These are phyloP conservation scores for Forsythia viridissima DNA, from an alignment of 257 asterid species.

Conservation along the genomic window DNA sequence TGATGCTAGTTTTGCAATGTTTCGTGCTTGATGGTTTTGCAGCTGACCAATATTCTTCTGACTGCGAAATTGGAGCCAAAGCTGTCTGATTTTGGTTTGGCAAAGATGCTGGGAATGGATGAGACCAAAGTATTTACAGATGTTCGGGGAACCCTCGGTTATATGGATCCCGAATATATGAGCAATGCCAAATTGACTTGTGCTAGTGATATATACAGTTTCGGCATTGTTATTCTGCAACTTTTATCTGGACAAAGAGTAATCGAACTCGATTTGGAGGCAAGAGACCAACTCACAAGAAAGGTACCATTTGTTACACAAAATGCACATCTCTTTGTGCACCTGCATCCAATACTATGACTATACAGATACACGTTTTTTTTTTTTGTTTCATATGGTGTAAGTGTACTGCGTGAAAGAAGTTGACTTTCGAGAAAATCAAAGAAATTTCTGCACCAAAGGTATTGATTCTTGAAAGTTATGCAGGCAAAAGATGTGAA, in stretches of 20 bases:
- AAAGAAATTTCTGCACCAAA: not conserved
- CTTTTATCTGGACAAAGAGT: conserved; percentile 78
- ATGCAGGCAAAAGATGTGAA: conserved; percentile 88
- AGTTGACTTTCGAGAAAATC: not conserved
- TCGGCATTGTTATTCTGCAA: conserved; percentile 77
- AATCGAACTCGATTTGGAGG: conserved; percentile 70
- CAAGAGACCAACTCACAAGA: conserved; percentile 77
- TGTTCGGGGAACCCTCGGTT: conserved; percentile 81
- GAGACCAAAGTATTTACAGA: conserved; percentile 82
- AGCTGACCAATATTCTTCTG: conserved; percentile 84
- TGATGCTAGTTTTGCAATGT: not conserved
- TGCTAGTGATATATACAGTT: conserved; percentile 86
- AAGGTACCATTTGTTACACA: conserved; percentile 43
- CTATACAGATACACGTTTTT: not conserved
- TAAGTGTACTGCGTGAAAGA: not conserved
- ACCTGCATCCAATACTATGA: not conserved
- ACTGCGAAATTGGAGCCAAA: conserved; percentile 59
- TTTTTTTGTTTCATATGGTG: not conserved
- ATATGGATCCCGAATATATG: conserved; percentile 93
- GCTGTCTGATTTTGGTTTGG: conserved; percentile 84
- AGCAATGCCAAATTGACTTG: conserved; percentile 80
- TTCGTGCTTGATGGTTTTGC: conserved; percentile 18
- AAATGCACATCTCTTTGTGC: not conserved
- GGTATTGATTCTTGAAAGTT: conserved; percentile 15
- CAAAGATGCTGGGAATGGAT: conserved; percentile 70